Base-by-base conservation (phyloP, 176 grass and related monocot genomes). In the Zea luxurians region DNA sequence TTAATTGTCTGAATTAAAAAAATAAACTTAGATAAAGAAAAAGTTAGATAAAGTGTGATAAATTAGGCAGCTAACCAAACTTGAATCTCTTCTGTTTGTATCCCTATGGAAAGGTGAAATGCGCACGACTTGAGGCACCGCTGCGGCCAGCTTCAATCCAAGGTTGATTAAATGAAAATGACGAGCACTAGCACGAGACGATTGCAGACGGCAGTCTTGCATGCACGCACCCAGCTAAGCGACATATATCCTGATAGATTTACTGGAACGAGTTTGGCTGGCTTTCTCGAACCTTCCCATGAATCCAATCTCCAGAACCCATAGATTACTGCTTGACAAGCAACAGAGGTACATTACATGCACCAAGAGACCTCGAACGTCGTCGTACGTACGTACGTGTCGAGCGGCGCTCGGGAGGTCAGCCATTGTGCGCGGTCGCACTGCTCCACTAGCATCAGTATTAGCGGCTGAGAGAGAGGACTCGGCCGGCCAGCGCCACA, bases 401-500 rank as follows among this genome's bases (percentile, higher is more conserved):
- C 83, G 68, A 8, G 17, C 83, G 47, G 59, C 60, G 21, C 0
- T 4, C 10, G 13, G 18, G 21, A 43, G 62, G 35, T 2, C 44
- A 15, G 44, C 13, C 52, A 11, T 70, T 80, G 63, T 78, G 45
- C 54, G 54, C 4, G 35, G 37, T 21, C n/a, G 66, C 35, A 66
- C 57, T 82, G 66, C 53, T 78, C 85, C 79, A 87, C 79, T 78
- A 77, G 43, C 7, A 7, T 42, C 38, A 42, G 50, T 2, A 57
- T 9, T 16, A 55, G 53, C 16, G 53, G 53, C 54, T 18, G 54
- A 18, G 54, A n/a, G 46, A 48, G 46, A 48, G 3, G 10, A 37
- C 20, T 55, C 68, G 2, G 84, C 85, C 57, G 73, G 85, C 79
- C 79, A n/a, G 37, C 13, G 77, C 78, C 71, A 76, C 72, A 13